A percentile compares a stretch with the other conserved stretches of the same genome.
Conservation (phyloP, 2,329 filamentous ascomycete species). For the Colletotrichum abscissum region DNA sequence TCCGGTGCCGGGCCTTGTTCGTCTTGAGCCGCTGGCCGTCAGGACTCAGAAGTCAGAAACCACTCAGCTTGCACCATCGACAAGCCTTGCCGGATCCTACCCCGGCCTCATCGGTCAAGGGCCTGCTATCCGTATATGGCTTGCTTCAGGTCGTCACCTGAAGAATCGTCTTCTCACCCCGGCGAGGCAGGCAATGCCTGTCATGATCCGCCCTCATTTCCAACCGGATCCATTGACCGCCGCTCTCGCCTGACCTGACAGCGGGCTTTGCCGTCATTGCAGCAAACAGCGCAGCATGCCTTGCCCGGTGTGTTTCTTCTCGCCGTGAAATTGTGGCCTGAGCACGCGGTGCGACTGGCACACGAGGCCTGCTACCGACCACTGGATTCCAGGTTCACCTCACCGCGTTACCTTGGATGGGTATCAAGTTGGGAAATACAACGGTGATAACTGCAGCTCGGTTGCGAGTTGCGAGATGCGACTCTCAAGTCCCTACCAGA, state of each 20-base stretch:
- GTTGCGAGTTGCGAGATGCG: neutral
- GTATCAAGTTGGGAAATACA: neutral
- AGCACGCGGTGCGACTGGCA: neutral
- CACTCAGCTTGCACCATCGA: neutral
- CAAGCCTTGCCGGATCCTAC: neutral
- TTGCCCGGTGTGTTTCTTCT: neutral
- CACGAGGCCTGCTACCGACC: neutral
- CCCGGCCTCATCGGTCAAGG: neutral
- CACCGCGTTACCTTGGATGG: neutral
- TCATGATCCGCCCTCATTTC: slow-evolving; percentile 29
- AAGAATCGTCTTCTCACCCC: neutral
- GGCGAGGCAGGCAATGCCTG: slow-evolving; percentile 14
- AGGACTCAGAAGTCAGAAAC: neutral
- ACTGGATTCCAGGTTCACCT: neutral
- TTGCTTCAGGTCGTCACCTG: slow-evolving; percentile 5
- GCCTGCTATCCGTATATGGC: neutral
- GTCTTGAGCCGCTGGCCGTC: neutral
- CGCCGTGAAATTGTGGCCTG: neutral
- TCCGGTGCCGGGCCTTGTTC: slow-evolving; percentile 1
- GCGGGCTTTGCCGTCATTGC: slow-evolving; percentile 32
- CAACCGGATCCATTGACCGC: slow-evolving; percentile 20
- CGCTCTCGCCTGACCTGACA: slow-evolving; percentile 19
- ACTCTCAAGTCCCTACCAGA: neutral
- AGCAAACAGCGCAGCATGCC: slow-evolving; percentile 2
- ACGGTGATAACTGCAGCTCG: neutral